A percentile compares a stretch with the other conserved stretches of the same genome.
phyloP scores from a whole-genome alignment of 768 basidiomycete species.

The Mycena leptocephala region DNA sequence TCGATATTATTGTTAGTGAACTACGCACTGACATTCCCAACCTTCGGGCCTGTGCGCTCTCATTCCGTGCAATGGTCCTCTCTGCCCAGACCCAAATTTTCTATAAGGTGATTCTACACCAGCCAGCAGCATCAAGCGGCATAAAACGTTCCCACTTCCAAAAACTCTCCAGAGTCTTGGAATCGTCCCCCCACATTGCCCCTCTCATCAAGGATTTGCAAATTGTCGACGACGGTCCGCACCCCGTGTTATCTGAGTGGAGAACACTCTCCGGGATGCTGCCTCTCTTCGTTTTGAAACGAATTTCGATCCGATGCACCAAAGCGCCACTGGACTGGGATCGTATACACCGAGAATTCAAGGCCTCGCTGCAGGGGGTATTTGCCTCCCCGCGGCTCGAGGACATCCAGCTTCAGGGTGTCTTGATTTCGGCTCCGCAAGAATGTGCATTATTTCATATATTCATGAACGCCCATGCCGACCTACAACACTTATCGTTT shows the following conservation, averaged over 20 bases:
- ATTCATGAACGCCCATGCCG: background rate
- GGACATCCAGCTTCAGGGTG: background rate
- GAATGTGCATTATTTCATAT: background rate
- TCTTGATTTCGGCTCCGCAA: background rate
- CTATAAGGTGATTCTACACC: background rate
- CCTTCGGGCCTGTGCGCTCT: background rate
- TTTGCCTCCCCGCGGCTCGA: background rate
- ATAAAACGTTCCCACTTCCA: background rate
- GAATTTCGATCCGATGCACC: background rate
- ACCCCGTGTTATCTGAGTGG: background rate
- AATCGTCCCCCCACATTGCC: background rate
- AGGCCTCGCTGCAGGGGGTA: background rate
- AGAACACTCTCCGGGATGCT: background rate
- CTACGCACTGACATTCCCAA: background rate
- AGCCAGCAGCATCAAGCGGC: background rate
- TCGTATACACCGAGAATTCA: background rate
- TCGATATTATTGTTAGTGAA: background rate
- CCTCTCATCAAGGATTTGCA: background rate
- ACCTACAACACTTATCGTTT: background rate
- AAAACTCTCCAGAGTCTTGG: background rate
- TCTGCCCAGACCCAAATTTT: background rate
- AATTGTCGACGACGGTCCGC: background rate
- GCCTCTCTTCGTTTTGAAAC: background rate
- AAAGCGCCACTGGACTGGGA: background rate
- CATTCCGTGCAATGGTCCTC: background rate